Conservation (phyloP, 164 flowering plant genomes). For the Nymphaea thermarum region DNA sequence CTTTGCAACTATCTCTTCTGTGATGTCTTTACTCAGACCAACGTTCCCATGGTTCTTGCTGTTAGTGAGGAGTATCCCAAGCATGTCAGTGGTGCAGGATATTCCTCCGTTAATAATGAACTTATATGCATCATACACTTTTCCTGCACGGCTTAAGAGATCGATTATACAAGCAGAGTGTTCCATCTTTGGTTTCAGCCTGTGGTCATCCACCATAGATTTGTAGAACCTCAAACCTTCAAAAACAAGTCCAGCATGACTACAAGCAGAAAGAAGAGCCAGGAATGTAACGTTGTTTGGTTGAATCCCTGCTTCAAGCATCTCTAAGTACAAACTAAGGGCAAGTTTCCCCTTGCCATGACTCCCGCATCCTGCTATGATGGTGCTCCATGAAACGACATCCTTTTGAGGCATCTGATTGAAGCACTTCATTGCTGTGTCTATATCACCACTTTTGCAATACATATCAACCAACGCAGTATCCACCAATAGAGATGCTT, state of each 20-base stretch:
- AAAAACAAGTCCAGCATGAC: conserved; percentile 59
- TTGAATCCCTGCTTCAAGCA: conserved; percentile 31
- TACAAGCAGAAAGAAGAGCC: conserved; percentile 58
- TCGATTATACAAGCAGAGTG: conserved; percentile 76
- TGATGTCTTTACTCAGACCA: conserved; percentile 39
- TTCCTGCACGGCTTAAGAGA: conserved; percentile 71
- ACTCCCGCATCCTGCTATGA: conserved; percentile 64
- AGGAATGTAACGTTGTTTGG: conserved; percentile 61
- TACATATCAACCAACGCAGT: conserved; percentile 85
- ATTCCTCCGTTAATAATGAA: conserved; percentile 32
- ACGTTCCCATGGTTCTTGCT: conserved; percentile 35
- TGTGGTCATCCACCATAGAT: conserved; percentile 43
- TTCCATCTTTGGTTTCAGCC: conserved; percentile 45
- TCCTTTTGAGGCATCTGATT: conserved; percentile 37
- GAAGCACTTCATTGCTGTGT: conserved; percentile 51
- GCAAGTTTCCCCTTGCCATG: conserved; percentile 71
- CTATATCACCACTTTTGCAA: conserved; percentile 60
- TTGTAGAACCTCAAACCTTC: conserved; percentile 47
- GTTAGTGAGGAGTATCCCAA: conserved; percentile 73
- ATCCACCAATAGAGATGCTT: conserved; percentile 37
- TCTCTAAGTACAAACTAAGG: conserved; percentile 35
- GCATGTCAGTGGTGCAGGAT: conserved; percentile 33
- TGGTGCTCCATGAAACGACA: conserved; percentile 57
- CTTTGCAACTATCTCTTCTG: conserved; percentile 32
- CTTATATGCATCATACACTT: conserved; percentile 52